Evolutionary conservation across 768 basidiomycete species (phyloP), one percentile per base, ranked within the genome.

Genomic region (Psilocybe sp.): DNA sequence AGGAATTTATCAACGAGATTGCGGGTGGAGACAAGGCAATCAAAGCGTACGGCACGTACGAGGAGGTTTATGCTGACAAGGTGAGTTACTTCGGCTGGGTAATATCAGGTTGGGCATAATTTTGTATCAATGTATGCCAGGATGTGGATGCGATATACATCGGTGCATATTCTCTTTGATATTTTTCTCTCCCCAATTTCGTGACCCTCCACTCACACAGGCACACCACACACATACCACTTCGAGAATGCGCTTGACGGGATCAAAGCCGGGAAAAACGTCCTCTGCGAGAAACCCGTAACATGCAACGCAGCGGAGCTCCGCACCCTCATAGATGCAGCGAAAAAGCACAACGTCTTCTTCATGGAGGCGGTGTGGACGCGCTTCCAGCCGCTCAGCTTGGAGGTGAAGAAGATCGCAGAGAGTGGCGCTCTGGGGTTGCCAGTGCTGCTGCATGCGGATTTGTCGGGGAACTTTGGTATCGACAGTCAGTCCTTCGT

Each of bases 351-450:
- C 58, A 79, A 83, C 14, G 77, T 92, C 1, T 95, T 95, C 74
- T 81, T 95, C 59, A 94, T 95, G 92, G 93, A 95, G 68, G 91
- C 88, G 0, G 74, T 92, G 67, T 92, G 91, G 89, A 92, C 91
- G 33, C 77, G 88, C 33, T 91, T 90, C 73, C 84, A 87, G 50
- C 87, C 88, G 11, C 75, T 89, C 51, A 71, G 75, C 9, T 60
- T 72, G 14, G 87, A 87, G 52, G 70, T 91, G 46, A 84, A 85
- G 66, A 74, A 74, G 52, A 67, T 89, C 40, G 74, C 79, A 1
- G 81, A 87, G 44, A 73, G 75, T 47, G 86, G 85, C 5, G 67
- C 63, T n/a, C 71, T 92, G 16, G 89, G 89, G 6, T 69, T 76
- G 9, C 85, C 88, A 14, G 70, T 86, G 2, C 71, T 87, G 5